Percentiles rank a stretch among this genome's conserved stretches.
phyloP scores from a whole-genome alignment of 1,284 basidiomycete species.

The Apiotrichum mycotoxinovorans region DNA sequence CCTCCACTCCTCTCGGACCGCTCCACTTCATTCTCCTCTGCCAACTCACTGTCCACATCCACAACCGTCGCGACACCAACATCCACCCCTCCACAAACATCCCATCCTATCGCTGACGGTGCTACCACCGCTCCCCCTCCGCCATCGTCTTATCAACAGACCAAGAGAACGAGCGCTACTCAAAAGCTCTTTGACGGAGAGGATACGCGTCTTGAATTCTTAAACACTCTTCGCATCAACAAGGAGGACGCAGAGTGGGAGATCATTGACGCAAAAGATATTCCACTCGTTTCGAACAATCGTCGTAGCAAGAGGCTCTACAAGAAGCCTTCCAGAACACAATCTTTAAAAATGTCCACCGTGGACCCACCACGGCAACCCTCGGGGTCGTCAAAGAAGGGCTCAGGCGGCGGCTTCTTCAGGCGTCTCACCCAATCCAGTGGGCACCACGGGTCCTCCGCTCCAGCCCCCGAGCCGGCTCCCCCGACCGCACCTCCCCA shows the following conservation, averaged over 20 bases:
- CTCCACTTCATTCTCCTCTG: neutral
- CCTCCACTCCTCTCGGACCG: constrained; percentile 10
- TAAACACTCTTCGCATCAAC: constrained; percentile 7
- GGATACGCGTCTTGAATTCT: constrained; percentile 14
- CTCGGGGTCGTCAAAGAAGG: constrained; percentile 9
- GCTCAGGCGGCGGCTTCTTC: constrained; percentile 11
- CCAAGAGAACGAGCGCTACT: neutral
- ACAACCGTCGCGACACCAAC: constrained; percentile 3
- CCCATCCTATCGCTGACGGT: neutral
- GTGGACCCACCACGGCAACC: constrained; percentile 2
- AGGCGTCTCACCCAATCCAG: constrained; percentile 10
- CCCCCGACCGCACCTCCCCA: constrained; percentile 6
- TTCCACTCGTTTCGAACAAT: neutral
- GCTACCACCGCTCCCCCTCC: neutral
- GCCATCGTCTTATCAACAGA: neutral
- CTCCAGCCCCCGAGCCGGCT: neutral
- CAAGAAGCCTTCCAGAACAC: neutral
- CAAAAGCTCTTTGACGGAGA: constrained; percentile 13
- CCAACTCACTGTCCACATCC: constrained; percentile 1
- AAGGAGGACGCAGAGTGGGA: constrained; percentile 21
- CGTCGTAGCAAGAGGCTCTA: no score
- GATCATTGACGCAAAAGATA: constrained; percentile 7
- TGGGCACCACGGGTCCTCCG: neutral
- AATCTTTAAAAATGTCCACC: constrained; percentile 9
- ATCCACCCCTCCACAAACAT: neutral